Conservation (phyloP, 2,329 filamentous ascomycete species). For the Pestalotiopsis sp. region DNA sequence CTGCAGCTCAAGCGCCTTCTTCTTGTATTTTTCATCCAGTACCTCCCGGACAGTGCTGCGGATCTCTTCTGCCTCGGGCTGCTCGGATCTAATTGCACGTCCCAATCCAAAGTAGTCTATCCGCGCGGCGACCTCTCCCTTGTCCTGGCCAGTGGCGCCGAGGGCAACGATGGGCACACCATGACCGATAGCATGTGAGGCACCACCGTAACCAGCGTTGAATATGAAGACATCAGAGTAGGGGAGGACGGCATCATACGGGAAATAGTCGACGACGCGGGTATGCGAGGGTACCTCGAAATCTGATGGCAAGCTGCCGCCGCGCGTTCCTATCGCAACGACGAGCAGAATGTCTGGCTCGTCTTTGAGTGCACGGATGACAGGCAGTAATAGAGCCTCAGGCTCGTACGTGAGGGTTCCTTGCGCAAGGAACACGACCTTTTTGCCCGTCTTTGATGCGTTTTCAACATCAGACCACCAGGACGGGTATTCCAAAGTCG, state of each 20-base stretch:
- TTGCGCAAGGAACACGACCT: slow-evolving; percentile 48
- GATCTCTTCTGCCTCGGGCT: not conserved
- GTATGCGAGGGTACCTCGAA: slow-evolving; percentile 41
- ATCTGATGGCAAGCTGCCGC: slow-evolving; percentile 28
- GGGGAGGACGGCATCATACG: slow-evolving; percentile 48
- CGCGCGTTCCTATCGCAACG: slow-evolving; percentile 31
- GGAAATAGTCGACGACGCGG: slow-evolving; percentile 47
- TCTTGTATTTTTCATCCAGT: not conserved
- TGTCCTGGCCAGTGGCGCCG: slow-evolving; percentile 13
- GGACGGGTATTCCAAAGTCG: slow-evolving; percentile 34
- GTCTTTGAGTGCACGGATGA: slow-evolving; percentile 42
- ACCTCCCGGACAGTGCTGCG: not conserved
- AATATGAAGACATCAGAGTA: slow-evolving; percentile 34
- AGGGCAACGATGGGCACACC: slow-evolving; percentile 17
- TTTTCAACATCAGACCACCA: slow-evolving; percentile 48
- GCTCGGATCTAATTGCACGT: not conserved
- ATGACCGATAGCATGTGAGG: slow-evolving; percentile 37
- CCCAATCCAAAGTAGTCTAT: slow-evolving; percentile 5
- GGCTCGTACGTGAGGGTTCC: slow-evolving; percentile 45
- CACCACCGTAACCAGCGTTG: slow-evolving; percentile 18
- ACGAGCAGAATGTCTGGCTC: slow-evolving; percentile 41
- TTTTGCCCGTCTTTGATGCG: slow-evolving; percentile 33
- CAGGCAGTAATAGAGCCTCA: slow-evolving; percentile 44
- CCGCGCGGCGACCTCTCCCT: slow-evolving; percentile 12
- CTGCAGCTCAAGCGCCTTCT: slow-evolving; percentile 3